These are phyloP conservation scores for Ramaria rubella DNA, from an alignment of 768 basidiomycete species.

Conservation along the genomic window DNA sequence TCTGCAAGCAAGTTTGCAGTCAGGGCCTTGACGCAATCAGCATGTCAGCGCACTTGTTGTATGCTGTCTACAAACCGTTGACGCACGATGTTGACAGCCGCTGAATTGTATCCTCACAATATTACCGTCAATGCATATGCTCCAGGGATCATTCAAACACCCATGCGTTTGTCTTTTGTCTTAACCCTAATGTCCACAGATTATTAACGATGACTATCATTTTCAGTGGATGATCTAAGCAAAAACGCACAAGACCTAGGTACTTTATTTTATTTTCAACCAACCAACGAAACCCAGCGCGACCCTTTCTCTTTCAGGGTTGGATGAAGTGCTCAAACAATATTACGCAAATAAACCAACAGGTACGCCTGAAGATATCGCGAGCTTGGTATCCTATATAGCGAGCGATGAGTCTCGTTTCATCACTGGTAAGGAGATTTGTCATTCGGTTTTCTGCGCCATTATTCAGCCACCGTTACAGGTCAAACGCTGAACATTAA, in stretches of 20 bases:
- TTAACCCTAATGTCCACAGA: not conserved
- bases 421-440: slow-evolving; percentile 10
- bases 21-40: slow-evolving; percentile 35
- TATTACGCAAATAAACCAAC: not conserved
- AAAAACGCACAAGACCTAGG: too few relatives aligned
- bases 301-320: not conserved
- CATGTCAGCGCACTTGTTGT: slow-evolving; percentile 7
- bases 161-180: slow-evolving; percentile 22
- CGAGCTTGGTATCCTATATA: slow-evolving; percentile 12
- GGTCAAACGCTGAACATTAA: slow-evolving; percentile 7
- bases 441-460: not conserved
- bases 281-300: not conserved
- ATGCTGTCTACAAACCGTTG: not conserved
- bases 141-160: slow-evolving; percentile 24
- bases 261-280: not conserved
- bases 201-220: not conserved
- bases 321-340: not conserved
- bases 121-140: slow-evolving; percentile 33
- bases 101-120: slow-evolving; percentile 25
- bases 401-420: slow-evolving; percentile 2
- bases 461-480: not conserved
- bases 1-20: slow-evolving; percentile 37
- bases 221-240: not conserved
- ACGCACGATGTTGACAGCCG: slow-evolving; percentile 16
- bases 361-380: slow-evolving; percentile 15